Evolutionary conservation across 441 rosid genomes (phyloP).

Genomic region (Croton laevigatus): DNA sequence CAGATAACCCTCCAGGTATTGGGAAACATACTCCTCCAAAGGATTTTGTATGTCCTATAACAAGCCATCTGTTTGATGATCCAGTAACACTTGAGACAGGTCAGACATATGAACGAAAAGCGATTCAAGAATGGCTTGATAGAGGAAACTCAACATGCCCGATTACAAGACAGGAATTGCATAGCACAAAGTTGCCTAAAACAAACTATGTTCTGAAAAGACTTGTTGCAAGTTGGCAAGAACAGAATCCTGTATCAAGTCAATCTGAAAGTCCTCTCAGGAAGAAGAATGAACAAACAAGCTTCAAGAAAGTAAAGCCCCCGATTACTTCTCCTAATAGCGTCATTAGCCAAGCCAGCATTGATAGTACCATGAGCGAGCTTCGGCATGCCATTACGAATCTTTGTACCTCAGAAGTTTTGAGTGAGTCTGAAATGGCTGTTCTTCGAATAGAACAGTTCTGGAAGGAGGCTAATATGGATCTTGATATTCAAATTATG

Average conservation of each 20-base stretch:
- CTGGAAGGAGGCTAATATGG: conserved; percentile 48
- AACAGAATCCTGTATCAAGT: conserved; percentile 34
- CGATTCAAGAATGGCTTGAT: conserved; percentile 70
- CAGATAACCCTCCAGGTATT: conserved; percentile 36
- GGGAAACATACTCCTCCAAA: conserved; percentile 56
- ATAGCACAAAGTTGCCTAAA: conserved; percentile 52
- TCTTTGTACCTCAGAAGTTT: conserved; percentile 63
- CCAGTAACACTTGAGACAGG: conserved; percentile 86
- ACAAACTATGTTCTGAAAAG: conserved; percentile 72
- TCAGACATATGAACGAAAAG: conserved; percentile 72
- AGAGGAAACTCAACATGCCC: conserved; percentile 75
- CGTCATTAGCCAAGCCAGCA: conserved; percentile 48
- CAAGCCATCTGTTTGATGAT: conserved; percentile 56
- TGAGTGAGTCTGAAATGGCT: conserved; percentile 64
- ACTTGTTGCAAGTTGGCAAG: conserved; percentile 67
- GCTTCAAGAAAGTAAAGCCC: conserved; percentile 28
- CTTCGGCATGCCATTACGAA: conserved; percentile 47
- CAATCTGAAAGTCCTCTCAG: conserved; percentile 25
- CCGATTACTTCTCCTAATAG: conserved; percentile 44
- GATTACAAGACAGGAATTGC: conserved; percentile 62
- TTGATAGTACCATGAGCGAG: conserved; percentile 45
- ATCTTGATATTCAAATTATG: conserved; percentile 44
- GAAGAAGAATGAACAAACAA: conserved; percentile 24
- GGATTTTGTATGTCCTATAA: conserved; percentile 76
- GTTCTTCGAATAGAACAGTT: conserved; percentile 53